Evolutionary conservation across 2,329 filamentous ascomycete genomes (phyloP).

Genomic region (Trichoderma oligosporum): DNA sequence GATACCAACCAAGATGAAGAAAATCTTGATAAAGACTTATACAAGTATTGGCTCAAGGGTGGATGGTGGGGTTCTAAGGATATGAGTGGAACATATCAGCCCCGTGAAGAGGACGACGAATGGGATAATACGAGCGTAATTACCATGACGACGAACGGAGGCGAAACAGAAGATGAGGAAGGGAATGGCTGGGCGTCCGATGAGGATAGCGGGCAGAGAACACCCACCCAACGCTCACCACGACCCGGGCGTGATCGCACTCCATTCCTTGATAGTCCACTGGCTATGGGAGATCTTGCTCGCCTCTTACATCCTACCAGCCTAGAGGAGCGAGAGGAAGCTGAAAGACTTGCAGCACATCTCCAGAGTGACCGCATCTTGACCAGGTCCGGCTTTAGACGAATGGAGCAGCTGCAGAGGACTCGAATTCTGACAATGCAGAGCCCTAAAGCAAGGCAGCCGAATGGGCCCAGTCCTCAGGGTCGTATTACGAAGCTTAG

Average conservation of each 20-base stretch:
- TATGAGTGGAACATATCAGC: constrained; percentile 72
- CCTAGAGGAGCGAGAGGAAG: constrained; percentile 74
- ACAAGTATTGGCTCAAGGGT: constrained; percentile 78
- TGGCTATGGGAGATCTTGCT: constrained; percentile 68
- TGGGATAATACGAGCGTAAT: constrained; percentile 78
- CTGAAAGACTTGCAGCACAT: constrained; percentile 75
- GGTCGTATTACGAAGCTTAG: constrained; percentile 42
- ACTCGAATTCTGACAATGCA: constrained; percentile 54
- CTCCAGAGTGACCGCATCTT: constrained; percentile 67
- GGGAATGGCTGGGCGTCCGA: constrained; percentile 48
- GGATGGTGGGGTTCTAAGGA: constrained; percentile 84
- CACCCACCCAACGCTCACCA: constrained; percentile 67
- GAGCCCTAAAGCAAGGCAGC: constrained; percentile 25
- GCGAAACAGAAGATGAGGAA: constrained; percentile 33
- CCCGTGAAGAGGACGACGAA: constrained; percentile 50
- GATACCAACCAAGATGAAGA: constrained; percentile 51
- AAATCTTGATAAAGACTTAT: constrained; percentile 69
- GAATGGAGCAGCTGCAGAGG: constrained; percentile 64
- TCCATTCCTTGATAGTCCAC: constrained; percentile 56
- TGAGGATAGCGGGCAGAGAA: constrained; percentile 53
- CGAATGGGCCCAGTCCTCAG: constrained; percentile 11
- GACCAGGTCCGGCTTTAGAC: constrained; percentile 75
- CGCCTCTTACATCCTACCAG: constrained; percentile 77
- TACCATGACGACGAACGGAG: constrained; percentile 49
- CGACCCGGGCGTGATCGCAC: constrained; percentile 48